Conservation (phyloP, 2,329 filamentous ascomycete species). For the Esteya vermicola region DNA sequence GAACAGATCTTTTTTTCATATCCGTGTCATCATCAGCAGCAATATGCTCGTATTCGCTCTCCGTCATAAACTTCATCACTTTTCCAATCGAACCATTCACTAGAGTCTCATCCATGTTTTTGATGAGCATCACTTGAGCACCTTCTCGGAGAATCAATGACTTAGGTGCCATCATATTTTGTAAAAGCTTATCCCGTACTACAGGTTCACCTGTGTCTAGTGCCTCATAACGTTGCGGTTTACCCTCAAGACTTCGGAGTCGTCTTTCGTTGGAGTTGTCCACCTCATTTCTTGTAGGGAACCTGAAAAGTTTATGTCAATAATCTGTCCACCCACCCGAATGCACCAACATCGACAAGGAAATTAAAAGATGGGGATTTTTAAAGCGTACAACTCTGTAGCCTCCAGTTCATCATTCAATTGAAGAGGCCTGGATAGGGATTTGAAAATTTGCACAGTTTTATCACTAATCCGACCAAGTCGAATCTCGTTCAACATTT, state of each 20-base stretch:
- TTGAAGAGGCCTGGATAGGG: slow-evolving; percentile 53
- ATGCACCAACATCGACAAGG: background rate
- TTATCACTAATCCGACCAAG: slow-evolving; percentile 65
- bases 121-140: slow-evolving; percentile 98
- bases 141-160: slow-evolving; percentile 71
- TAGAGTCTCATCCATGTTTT: slow-evolving; percentile 86
- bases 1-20: slow-evolving; percentile 42
- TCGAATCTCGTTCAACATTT: slow-evolving; percentile 97
- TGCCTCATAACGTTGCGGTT: slow-evolving; percentile 54
- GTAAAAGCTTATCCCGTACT: slow-evolving; percentile 61
- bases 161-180: slow-evolving; percentile 88
- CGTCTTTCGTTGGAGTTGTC: slow-evolving; percentile 70
- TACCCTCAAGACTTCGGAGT: slow-evolving; percentile 58
- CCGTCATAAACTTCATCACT: slow-evolving; percentile 61
- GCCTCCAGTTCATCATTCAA: slow-evolving; percentile 65
- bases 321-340: slow-evolving; percentile 10
- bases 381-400: slow-evolving; percentile 72
- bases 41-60: slow-evolving; percentile 23
- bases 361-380: no score
- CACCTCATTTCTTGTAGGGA: slow-evolving; percentile 81
- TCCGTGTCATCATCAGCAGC: slow-evolving; percentile 19
- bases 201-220: slow-evolving; percentile 59
- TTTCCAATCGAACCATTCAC: slow-evolving; percentile 92
- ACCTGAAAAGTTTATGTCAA: slow-evolving; percentile 29
- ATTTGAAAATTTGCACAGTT: slow-evolving; percentile 64